Conservation (phyloP, 768 basidiomycete genomes). For the Aureoboletus auriporus region DNA sequence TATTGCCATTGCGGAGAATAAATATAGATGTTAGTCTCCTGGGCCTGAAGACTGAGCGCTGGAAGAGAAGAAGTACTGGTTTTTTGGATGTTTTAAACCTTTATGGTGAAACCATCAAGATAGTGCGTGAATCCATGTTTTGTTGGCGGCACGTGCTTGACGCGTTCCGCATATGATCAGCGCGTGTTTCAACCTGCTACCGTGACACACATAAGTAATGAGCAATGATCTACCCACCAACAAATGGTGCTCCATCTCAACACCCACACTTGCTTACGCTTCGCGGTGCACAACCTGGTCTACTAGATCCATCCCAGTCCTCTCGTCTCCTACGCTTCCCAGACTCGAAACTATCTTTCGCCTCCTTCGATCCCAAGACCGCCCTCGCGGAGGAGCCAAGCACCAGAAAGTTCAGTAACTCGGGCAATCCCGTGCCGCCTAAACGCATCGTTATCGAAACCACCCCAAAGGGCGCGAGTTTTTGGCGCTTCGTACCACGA, state of each 20-base stretch:
- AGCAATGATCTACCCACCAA: conserved; percentile 9
- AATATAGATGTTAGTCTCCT: no score
- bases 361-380: conserved; percentile 67
- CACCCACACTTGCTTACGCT: conserved; percentile 12
- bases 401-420: conserved; percentile 38
- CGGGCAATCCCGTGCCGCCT: conserved; percentile 48
- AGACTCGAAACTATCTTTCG: conserved; percentile 63
- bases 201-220: no score
- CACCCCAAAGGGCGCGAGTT: conserved; percentile 46
- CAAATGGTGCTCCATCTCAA: conserved; percentile 9
- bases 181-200: background rate
- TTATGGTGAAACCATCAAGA: no score
- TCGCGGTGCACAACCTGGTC: conserved; percentile 53
- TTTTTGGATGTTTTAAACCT: no score
- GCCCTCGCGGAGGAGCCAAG: conserved; percentile 45
- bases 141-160: conserved; percentile 12
- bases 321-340: conserved; percentile 57
- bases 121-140: no score
- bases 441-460: conserved; percentile 76
- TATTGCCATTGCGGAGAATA: no score
- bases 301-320: conserved; percentile 60
- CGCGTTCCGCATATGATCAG: conserved; percentile 2
- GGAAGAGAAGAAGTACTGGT: no score
- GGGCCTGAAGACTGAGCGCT: no score
- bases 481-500: conserved; percentile 77